Base-by-base conservation (phyloP, 169 alveolate species). In the Cryptosporidium felis region DNA sequence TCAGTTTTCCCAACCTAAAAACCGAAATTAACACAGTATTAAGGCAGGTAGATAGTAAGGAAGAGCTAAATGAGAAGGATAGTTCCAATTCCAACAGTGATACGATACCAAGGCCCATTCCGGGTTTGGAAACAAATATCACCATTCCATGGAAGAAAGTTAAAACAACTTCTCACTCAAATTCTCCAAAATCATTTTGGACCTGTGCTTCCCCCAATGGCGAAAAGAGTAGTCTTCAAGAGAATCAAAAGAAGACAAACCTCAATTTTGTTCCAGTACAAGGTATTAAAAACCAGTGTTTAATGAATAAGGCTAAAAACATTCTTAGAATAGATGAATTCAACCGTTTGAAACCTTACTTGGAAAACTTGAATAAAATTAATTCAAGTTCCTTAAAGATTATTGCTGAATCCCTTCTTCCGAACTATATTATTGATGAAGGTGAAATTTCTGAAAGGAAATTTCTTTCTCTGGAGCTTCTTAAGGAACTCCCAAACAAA, bases 21-120 rank as follows among this genome's bases (percentile, higher is more conserved):
- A 65, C 14, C 10, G 81, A 65, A 65, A 65, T 65, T n/a, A 65
- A 46, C 38, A 45, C 81, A 49, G 26, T 65, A n/a, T 18, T 65
- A 36, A 46, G 21, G 5, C 61, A 23, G 14, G 46, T 65, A 26
- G 81, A 46, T 1, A 28, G 49, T 65, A 16, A 49, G 44, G 63
- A 56, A 1, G 41, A 56, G 10, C 14, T 12, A 0, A 65, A 44
- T 12, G 81, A 26, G 21, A 34, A 63, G n/a, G 28, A 5, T 0
- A 44, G 12, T 26, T 44, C 18, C 45, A 1, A 6, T 44, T 12
- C 1, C 0, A 56, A 56, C 2, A 1, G 8, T n/a, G 23, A 18
- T 0, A 56, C 1, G 23, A 56, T 56, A n/a, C 63, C 63, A 56
- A 30, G 32, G 5, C 36, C 36, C 10, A 28, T 56, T 12, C 63